phyloP scores from a whole-genome alignment of 176 grass and related monocot species.

The Thalia dealbata region DNA sequence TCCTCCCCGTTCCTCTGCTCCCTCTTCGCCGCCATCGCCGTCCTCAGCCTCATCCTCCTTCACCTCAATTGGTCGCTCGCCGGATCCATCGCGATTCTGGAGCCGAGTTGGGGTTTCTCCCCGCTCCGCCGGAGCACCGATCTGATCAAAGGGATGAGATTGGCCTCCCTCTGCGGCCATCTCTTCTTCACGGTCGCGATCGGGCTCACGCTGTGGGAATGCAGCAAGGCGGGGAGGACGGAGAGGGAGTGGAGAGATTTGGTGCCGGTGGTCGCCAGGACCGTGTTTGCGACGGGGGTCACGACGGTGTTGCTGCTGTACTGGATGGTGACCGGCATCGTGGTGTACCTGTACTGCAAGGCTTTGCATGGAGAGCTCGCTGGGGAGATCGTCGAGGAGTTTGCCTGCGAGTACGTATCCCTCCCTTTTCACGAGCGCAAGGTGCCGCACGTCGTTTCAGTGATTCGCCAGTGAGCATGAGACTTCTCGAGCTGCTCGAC shows the following conservation, averaged over 20 bases:
- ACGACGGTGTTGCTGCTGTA: too few relatives aligned
- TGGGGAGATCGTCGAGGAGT: too few relatives aligned
- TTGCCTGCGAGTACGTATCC: too few relatives aligned
- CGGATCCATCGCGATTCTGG: conserved; percentile 17
- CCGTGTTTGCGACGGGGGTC: too few relatives aligned
- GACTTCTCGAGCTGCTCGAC: too few relatives aligned
- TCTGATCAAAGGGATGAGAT: conserved; percentile 15
- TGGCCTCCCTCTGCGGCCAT: conserved; percentile 2
- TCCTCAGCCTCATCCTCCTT: not conserved
- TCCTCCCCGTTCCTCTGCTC: not conserved
- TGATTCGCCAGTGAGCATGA: too few relatives aligned
- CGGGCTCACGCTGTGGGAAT: conserved; percentile 12
- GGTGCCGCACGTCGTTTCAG: too few relatives aligned
- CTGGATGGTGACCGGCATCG: too few relatives aligned
- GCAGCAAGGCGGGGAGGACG: not conserved
- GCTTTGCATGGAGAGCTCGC: too few relatives aligned
- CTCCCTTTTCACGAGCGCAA: too few relatives aligned
- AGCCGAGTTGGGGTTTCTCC: conserved; percentile 15
- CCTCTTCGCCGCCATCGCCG: conserved; percentile 5
- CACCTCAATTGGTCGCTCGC: conserved; percentile 20
- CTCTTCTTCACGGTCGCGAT: conserved; percentile 21
- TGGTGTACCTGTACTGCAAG: too few relatives aligned
- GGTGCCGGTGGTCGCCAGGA: conserved; percentile 7
- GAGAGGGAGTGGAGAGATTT: not conserved
- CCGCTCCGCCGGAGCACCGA: conserved; percentile 12